These are phyloP conservation scores for Cyclotella sp. DNA, from an alignment of 108 stramenopile species.

Conservation along the genomic window DNA sequence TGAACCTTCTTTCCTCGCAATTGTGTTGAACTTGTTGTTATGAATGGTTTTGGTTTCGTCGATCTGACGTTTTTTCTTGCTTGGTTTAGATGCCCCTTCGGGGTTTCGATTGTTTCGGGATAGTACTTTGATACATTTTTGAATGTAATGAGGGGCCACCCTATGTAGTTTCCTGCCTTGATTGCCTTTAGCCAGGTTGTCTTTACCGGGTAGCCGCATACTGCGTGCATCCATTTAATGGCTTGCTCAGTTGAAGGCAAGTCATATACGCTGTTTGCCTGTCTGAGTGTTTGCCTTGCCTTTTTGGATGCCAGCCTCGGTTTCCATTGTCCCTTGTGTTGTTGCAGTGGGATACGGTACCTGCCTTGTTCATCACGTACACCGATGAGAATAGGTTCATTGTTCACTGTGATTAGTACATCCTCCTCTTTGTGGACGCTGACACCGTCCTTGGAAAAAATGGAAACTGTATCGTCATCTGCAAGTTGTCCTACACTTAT, in stretches of 20 bases:
- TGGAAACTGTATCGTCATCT: too few species aligned
- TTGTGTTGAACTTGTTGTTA: too few species aligned
- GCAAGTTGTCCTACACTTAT: not conserved
- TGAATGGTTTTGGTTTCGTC: not conserved
- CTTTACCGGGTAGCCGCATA: too few species aligned
- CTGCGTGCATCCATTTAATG: too few species aligned
- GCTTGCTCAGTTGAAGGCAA: too few species aligned
- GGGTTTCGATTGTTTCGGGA: not conserved
- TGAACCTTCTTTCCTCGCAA: not conserved
- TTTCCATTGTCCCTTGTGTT: slow-evolving; percentile 7
- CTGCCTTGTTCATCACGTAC: not conserved
- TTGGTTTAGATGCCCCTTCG: not conserved
- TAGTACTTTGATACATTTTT: not conserved
- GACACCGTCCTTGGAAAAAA: slow-evolving; percentile 1
- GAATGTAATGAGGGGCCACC: not conserved
- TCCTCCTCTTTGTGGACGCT: too few species aligned
- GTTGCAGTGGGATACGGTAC: not conserved
- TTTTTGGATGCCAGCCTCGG: not conserved
- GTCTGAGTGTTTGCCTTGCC: not conserved
- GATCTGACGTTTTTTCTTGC: not conserved
- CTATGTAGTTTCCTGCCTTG: too few species aligned
- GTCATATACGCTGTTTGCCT: too few species aligned
- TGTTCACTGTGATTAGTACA: too few species aligned
- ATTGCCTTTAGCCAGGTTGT: too few species aligned
- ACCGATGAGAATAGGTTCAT: not conserved